These are phyloP conservation scores for Nemania diffusa DNA, from an alignment of 2,329 filamentous ascomycete genomes.

Conservation along the genomic window DNA sequence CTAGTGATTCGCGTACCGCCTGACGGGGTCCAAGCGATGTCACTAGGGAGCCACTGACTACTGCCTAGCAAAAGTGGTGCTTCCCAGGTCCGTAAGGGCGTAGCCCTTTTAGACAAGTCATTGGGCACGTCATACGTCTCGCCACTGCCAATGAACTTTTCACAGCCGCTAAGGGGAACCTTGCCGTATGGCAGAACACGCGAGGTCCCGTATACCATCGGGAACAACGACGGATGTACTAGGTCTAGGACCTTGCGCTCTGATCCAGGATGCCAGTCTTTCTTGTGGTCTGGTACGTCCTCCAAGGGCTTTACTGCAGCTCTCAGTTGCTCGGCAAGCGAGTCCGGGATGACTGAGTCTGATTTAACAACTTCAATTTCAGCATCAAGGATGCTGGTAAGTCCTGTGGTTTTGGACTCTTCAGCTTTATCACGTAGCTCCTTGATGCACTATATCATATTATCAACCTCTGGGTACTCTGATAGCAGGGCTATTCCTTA, in stretches of 20 bases:
- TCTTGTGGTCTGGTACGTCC: conserved; percentile 57
- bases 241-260: conserved; percentile 68
- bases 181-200: conserved; percentile 53
- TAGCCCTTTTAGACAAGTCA: no score
- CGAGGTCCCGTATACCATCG: conserved; percentile 64
- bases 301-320: conserved; percentile 57
- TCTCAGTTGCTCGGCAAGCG: conserved; percentile 55
- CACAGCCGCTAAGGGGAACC: conserved; percentile 50
- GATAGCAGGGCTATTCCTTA: not conserved
- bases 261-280: conserved; percentile 71
- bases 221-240: conserved; percentile 72
- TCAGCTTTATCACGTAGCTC: conserved; percentile 61
- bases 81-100: no score
- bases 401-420: conserved; percentile 51
- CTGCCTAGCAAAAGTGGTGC: conserved; percentile 40
- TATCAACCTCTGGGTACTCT: not conserved
- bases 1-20: conserved; percentile 55
- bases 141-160: conserved; percentile 45
- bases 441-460: conserved; percentile 45
- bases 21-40: conserved; percentile 55
- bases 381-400: conserved; percentile 57
- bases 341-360: conserved; percentile 55
- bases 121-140: conserved; percentile 35
- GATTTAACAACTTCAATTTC: conserved; percentile 60
- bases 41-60: conserved; percentile 62